Base-by-base conservation (phyloP, 78 protist genomes). In the Dictyostelium intermedium region DNA sequence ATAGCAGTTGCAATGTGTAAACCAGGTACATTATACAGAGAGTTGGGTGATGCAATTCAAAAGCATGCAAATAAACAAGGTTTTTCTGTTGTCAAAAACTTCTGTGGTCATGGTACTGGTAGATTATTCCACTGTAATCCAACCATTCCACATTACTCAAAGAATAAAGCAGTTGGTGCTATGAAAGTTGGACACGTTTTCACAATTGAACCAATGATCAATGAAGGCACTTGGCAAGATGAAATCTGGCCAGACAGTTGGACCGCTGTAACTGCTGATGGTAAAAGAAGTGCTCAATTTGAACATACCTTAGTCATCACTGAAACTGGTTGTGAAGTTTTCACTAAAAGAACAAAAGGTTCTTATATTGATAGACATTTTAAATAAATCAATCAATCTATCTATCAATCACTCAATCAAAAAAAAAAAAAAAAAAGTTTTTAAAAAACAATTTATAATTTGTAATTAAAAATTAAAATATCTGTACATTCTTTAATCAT, bases 161-260 rank as follows among this genome's bases (percentile, higher is more conserved):
- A 82, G 23, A 95, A 96, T 73, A 74, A 97, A 91, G 97, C 98
- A 3, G 70, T 83, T 1, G 99, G 99, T 34, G 87, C 85, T 41
- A 98, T 98, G 99, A 89, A 96, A 76, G 84, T 96, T 8, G 99
- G 99, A 16, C 97, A 97, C 76, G 41, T 53, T 39, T 98, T 99
- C 81, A 99, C 99, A 32, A 98, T 99, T 45, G 99, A 99, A 96
- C 99, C 99, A 74, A 98, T 99, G 99, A 96, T 99, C 84, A 97
- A 91, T 63, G 93, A 74, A 43, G 92, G 96, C 50, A 47, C 83
- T 16, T 87, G 85, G 83, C 34, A 80, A 30, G 97, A 96, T 53
- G 81, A 47, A 20, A 25, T 79, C 32, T 98, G 99, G 99, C 97
- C 96, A 23, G 99, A 99, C 79, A 95, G 83, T 30, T 99, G 99